Conservation (phyloP, 805 yeast genomes). For the Metschnikowia noctiluminum region DNA sequence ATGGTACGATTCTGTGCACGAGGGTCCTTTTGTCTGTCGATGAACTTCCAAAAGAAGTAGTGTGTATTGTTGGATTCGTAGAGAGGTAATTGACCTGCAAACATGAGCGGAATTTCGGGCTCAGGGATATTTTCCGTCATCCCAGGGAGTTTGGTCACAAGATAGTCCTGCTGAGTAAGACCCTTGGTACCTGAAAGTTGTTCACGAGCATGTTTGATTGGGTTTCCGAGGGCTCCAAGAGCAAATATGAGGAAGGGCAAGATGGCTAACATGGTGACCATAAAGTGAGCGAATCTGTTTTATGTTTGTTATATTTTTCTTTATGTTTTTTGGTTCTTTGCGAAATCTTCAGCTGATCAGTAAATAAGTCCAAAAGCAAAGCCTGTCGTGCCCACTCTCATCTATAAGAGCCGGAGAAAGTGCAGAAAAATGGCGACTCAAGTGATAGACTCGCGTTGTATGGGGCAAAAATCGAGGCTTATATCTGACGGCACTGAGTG, state of each 20-base stretch:
- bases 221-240: conserved; percentile 13
- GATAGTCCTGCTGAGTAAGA: conserved; percentile 10
- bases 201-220: conserved; percentile 13
- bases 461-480: not conserved
- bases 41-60: conserved; percentile 77
- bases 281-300: not conserved
- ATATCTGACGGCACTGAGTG: not conserved
- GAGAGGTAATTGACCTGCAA: conserved; percentile 64
- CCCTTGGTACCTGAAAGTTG: conserved; percentile 8
- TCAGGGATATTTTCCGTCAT: conserved; percentile 28
- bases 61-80: conserved; percentile 51
- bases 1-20: conserved; percentile 46
- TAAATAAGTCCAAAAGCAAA: not conserved
- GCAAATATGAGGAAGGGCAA: conserved; percentile 2
- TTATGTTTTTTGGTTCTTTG: too few species aligned
- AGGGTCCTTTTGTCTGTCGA: conserved; percentile 27
- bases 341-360: not conserved
- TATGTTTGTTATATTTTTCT: not conserved
- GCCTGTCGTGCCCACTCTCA: not conserved
- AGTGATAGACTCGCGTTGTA: not conserved
- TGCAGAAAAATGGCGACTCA: not conserved
- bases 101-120: conserved; percentile 49
- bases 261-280: conserved; percentile 1
- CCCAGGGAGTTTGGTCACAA: conserved; percentile 39
- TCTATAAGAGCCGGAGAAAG: not conserved